Evolutionary conservation across 306 rosid genomes (phyloP).

Genomic region (Amphicarpaea edgeworthii): DNA sequence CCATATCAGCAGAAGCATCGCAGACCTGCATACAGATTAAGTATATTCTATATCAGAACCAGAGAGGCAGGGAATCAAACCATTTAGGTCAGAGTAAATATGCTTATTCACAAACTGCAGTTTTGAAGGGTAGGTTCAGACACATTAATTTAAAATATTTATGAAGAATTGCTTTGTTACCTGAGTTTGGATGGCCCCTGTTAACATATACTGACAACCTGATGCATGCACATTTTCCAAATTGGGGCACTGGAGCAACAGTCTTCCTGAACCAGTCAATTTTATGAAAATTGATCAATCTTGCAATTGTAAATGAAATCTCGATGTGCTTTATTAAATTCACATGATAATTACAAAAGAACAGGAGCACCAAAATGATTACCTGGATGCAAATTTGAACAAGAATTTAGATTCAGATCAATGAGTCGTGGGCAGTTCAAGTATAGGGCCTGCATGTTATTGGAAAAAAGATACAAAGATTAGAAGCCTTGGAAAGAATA

Average conservation of each 20-base stretch:
- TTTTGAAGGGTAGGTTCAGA: too few species aligned
- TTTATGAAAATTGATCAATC: constrained; percentile 30
- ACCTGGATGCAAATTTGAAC: constrained; percentile 94
- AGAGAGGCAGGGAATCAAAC: constrained; percentile 22
- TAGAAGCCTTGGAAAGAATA: constrained; percentile 35
- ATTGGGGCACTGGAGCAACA: constrained; percentile 81
- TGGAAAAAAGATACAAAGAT: constrained; percentile 38
- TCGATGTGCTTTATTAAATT: background rate
- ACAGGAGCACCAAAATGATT: constrained; percentile 37
- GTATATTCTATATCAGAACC: constrained; percentile 35
- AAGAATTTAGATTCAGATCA: constrained; percentile 90
- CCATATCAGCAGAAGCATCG: constrained; percentile 48
- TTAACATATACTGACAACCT: constrained; percentile 68
- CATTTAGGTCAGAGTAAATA: background rate
- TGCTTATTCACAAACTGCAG: constrained; percentile 23
- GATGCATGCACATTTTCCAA: constrained; percentile 86
- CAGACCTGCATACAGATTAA: constrained; percentile 61
- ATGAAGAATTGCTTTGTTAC: constrained; percentile 48
- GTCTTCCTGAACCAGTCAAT: constrained; percentile 64
- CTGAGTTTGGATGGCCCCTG: constrained; percentile 77
- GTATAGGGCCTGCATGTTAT: constrained; percentile 75
- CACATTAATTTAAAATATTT: too few species aligned
- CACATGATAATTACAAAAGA: constrained; percentile 31
- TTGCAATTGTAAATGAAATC: too few species aligned
- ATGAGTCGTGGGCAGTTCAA: constrained; percentile 84